Conservation (phyloP, 1,284 basidiomycete species). For the Cystobasidiaceae sp. region DNA sequence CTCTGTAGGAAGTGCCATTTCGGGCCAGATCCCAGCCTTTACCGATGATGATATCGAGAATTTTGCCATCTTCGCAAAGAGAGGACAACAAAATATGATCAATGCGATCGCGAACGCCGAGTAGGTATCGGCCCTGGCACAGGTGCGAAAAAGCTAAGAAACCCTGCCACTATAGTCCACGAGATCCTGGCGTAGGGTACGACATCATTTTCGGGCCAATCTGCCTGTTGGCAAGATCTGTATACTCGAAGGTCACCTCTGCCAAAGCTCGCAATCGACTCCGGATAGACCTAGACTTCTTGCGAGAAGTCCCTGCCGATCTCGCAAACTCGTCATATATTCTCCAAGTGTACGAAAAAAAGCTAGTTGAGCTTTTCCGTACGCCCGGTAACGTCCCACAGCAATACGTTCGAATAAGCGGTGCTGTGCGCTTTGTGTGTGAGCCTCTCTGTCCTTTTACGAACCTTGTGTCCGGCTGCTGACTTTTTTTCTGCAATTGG, state of each 20-base stretch:
- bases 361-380: not conserved
- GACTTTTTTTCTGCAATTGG: not conserved
- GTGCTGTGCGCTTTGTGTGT: conserved; percentile 9
- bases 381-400: not conserved
- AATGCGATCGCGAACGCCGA: not conserved
- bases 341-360: not conserved
- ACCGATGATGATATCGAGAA: conserved; percentile 17
- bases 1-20: conserved; percentile 14
- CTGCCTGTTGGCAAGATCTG: not conserved
- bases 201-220: conserved; percentile 14
- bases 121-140: not conserved
- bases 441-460: not conserved
- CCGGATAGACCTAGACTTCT: not conserved
- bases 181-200: not conserved
- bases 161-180: not conserved
- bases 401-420: not conserved
- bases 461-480: not conserved
- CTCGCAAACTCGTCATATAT: not conserved
- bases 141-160: not conserved
- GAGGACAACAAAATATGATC: not conserved
- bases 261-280: not conserved
- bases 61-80: not conserved
- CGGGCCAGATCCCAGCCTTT: conserved; percentile 15
- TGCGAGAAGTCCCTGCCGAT: not conserved
- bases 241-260: not conserved